phyloP scores from a whole-genome alignment of 2,329 filamentous ascomycete genomes.

The Fusarium abutilonis region DNA sequence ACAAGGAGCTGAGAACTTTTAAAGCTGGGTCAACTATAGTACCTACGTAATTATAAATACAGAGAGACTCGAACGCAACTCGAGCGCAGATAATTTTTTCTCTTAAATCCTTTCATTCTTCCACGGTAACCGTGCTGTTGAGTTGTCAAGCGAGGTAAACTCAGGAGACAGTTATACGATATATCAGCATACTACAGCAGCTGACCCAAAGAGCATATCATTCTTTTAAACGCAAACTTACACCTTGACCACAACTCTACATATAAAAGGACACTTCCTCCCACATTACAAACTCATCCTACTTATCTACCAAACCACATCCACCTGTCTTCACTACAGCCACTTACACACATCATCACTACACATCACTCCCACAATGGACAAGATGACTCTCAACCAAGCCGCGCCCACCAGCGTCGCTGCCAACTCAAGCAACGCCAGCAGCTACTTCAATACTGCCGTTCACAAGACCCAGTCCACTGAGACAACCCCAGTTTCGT shows the following conservation, averaged over 20 bases:
- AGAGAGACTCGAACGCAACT: not conserved
- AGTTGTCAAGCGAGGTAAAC: slow-evolving; percentile 7
- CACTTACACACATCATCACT: not conserved
- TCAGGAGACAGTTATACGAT: slow-evolving; percentile 6
- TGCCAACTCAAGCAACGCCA: slow-evolving; percentile 26
- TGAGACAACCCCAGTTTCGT: slow-evolving; percentile 38
- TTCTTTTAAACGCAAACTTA: slow-evolving; percentile 4
- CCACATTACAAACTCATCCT: not conserved
- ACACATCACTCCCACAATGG: slow-evolving; percentile 2
- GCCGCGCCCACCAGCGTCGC: slow-evolving; percentile 25
- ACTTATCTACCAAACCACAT: not conserved
- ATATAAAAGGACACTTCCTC: not conserved
- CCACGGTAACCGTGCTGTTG: slow-evolving; percentile 2
- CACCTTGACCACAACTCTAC: not conserved
- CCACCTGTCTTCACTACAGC: not conserved
- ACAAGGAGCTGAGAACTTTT: slow-evolving; percentile 30
- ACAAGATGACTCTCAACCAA: slow-evolving; percentile 22
- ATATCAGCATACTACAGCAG: slow-evolving; percentile 1
- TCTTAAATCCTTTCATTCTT: slow-evolving; percentile 9
- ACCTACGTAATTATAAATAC: slow-evolving; percentile 34
- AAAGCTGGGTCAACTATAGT: slow-evolving; percentile 6
- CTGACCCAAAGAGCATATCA: not conserved
- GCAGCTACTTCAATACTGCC: slow-evolving; percentile 29
- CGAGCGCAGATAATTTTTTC: not conserved
- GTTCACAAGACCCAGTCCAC: slow-evolving; percentile 38